A percentile compares a stretch with the other conserved stretches of the same genome.
These are phyloP conservation scores for Penicillium odoratum DNA, from an alignment of 495 filamentous ascomycete genomes.

Conservation along the genomic window DNA sequence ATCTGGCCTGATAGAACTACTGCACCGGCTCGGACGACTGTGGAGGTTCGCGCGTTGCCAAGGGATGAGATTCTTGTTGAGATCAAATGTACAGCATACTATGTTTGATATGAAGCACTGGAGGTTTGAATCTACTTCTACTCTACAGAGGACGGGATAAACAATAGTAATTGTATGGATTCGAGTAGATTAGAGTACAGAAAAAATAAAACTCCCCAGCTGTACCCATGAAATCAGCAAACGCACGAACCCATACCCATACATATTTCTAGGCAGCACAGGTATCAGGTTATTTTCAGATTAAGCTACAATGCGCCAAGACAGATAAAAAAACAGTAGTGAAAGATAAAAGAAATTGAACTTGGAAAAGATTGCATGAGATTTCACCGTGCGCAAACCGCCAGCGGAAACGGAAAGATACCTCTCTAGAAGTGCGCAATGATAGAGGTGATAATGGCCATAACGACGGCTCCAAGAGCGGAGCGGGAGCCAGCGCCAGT, in stretches of 20 bases:
- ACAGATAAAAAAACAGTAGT: neutral
- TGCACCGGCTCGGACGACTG: slow-evolving; percentile 35
- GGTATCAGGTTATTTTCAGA: neutral
- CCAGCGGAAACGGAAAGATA: neutral
- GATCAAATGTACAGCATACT: slow-evolving; percentile 34
- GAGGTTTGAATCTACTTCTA: too few relatives aligned
- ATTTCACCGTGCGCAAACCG: neutral
- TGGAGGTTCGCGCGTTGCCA: slow-evolving; percentile 37
- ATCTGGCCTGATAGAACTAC: slow-evolving; percentile 30
- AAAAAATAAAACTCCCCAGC: neutral
- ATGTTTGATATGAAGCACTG: neutral
- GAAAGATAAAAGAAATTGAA: neutral
- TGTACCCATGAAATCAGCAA: neutral
- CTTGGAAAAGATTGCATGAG: neutral
- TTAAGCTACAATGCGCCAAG: neutral
- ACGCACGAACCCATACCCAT: neutral
- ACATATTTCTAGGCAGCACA: neutral
- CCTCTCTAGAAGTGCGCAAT: slow-evolving; percentile 18
- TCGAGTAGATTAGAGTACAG: neutral
- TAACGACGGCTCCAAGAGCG: slow-evolving; percentile 14
- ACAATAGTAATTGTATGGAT: neutral
- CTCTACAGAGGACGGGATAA: too few relatives aligned
- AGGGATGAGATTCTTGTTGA: slow-evolving; percentile 35
- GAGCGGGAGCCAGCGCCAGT: slow-evolving; percentile 7
- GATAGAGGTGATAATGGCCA: slow-evolving; percentile 22